Base-by-base conservation (phyloP, 192 early-diverging fungal species). In the Coemansia sp. region DNA sequence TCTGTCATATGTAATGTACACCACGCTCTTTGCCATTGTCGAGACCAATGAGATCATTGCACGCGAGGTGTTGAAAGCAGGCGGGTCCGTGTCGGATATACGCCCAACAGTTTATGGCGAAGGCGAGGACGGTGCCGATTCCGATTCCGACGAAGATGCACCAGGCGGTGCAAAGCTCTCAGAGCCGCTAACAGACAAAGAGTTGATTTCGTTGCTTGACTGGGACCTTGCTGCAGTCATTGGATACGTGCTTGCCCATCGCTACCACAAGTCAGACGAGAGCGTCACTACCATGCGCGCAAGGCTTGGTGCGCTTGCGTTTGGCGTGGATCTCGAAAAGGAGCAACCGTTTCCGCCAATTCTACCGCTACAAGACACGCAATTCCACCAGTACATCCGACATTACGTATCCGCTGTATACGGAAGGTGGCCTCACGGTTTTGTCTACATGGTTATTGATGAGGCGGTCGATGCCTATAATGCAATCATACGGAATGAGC, bases 171-270 rank as follows among this genome's bases (percentile, higher is more conserved):
- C 22, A 33, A 50, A 22, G 25, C 29, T 25, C 4, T 25, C 40
- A 9, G 63, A 54, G n/a, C 54, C 50, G 22, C 49, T 80, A 45
- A 7, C 33, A 0, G 20, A 35, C 14, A 70, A 48, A 20, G 77
- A 80, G 40, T 43, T 74, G 22, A 11, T 80, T 7, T 58, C 62
- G 17, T 15, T 80, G 25, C 46, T 80, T 34, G 77, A 80, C 53
- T 74, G 72, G 72, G 73, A 80, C 19, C 64, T 80, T 67, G 77
- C 77, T n/a, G 72, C 77, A n/a, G 77, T 71, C 14, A 45, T 80
- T 36, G 77, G 77, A 0, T 67, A 71, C 36, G 20, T 71, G 50
- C 58, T 80, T 35, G 77, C 77, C 20, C 54, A 74, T 9, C 33
- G 69, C 8, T 80, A 62, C 19, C 62, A 71, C 45, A 58, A 66